Conservation (phyloP, 352 stramenopile species). For the Blastocystis sp. region DNA sequence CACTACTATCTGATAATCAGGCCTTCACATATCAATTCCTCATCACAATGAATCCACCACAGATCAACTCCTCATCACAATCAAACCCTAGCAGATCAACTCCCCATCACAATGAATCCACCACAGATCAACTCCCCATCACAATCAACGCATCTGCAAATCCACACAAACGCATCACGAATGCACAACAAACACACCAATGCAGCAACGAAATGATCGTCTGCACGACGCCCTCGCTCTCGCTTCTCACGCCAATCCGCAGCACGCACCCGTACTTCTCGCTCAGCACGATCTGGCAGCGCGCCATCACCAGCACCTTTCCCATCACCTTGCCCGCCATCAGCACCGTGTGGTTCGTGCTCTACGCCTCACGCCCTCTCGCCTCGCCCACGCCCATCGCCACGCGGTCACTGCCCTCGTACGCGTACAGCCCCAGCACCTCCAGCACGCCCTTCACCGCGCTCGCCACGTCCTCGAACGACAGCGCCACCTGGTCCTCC, state of each 20-base stretch:
- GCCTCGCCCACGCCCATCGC: conserved; percentile 1
- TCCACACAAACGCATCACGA: too few species aligned
- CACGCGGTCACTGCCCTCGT: conserved; percentile 69
- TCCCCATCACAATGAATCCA: too few species aligned
- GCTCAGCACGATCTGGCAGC: conserved; percentile 50
- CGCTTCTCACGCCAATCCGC: background rate
- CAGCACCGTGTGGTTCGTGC: conserved; percentile 52
- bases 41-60: too few species aligned
- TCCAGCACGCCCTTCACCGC: conserved; percentile 71
- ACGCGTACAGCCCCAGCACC: conserved; percentile 69
- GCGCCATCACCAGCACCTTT: conserved; percentile 28
- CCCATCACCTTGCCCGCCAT: conserved; percentile 50
- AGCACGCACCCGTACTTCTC: conserved; percentile 66
- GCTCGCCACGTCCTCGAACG: conserved; percentile 70
- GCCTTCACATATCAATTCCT: too few species aligned
- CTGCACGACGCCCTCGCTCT: background rate
- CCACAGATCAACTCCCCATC: too few species aligned
- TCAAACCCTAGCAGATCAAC: too few species aligned
- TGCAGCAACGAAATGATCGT: conserved; percentile 1
- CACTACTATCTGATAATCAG: too few species aligned
- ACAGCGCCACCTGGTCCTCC: conserved; percentile 84
- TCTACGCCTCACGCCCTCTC: conserved; percentile 38
- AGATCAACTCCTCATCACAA: too few species aligned
- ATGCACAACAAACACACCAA: conserved; percentile 1
- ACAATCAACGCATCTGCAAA: too few species aligned